These are phyloP conservation scores for Candida qinlingensis DNA, from an alignment of 805 yeast species.

Conservation along the genomic window DNA sequence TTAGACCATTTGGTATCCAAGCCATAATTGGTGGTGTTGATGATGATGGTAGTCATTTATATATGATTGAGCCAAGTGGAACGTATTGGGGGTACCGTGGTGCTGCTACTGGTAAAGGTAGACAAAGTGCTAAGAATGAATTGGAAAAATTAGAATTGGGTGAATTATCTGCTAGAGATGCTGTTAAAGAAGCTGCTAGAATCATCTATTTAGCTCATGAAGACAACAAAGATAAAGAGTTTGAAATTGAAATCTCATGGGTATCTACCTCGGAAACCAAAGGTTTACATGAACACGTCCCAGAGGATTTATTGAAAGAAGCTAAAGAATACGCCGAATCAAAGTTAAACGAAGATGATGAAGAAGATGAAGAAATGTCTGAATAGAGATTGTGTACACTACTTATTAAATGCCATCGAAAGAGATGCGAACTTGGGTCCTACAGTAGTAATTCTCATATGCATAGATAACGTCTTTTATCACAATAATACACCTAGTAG, in stretches of 20 bases:
- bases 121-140: slow-evolving; percentile 97
- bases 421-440: background rate
- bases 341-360: slow-evolving; percentile 74
- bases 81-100: slow-evolving; percentile 96
- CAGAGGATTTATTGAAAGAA: slow-evolving; percentile 71
- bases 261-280: slow-evolving; percentile 67
- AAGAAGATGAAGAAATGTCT: slow-evolving; percentile 43
- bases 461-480: background rate
- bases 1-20: slow-evolving; percentile 94
- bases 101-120: slow-evolving; percentile 97
- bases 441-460: too few relatives aligned
- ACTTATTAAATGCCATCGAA: background rate
- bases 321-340: slow-evolving; percentile 82
- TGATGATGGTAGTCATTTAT: slow-evolving; percentile 83
- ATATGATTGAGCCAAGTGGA: slow-evolving; percentile 98
- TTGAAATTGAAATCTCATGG: slow-evolving; percentile 94
- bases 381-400: slow-evolving; percentile 12
- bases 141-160: slow-evolving; percentile 79
- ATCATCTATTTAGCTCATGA: slow-evolving; percentile 93
- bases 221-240: slow-evolving; percentile 95
- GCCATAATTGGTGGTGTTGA: slow-evolving; percentile 94
- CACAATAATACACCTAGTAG: background rate
- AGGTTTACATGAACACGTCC: slow-evolving; percentile 76
- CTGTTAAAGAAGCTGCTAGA: slow-evolving; percentile 89
- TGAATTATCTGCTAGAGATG: slow-evolving; percentile 67